A percentile compares a stretch with the other conserved stretches of the same genome.
Evolutionary conservation across 768 basidiomycete genomes (phyloP).

Genomic region (Leucocoprinus leucothites): DNA sequence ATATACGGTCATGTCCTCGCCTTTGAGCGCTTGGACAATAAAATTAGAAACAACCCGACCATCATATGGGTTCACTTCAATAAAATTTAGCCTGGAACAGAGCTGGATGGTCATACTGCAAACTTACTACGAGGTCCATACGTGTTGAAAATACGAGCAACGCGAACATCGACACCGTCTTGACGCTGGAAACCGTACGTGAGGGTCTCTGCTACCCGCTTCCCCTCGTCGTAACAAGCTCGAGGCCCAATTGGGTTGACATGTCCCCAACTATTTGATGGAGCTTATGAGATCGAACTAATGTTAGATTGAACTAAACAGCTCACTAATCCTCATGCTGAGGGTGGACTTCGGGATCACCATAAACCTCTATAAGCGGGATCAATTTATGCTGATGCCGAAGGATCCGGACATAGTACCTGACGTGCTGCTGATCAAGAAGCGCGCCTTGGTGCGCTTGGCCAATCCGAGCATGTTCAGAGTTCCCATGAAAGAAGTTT

Average conservation of each 20-base stretch:
- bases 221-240: conserved; percentile 99
- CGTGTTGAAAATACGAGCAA: conserved; percentile 98
- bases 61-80: conserved; percentile 88
- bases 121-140: conserved; percentile 81
- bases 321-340: conserved; percentile 93
- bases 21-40: conserved; percentile 94
- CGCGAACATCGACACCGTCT: conserved; percentile 93
- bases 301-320: background rate
- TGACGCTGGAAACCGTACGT: conserved; percentile 96
- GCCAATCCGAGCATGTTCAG: conserved; percentile 98
- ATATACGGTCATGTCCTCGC: conserved; percentile 96
- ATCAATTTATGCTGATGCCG: conserved; percentile 12
- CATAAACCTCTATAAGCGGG: conserved; percentile 78
- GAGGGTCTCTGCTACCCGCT: conserved; percentile 97
- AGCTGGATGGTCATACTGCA: conserved; percentile 15
- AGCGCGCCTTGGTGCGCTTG: conserved; percentile 95
- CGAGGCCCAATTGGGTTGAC: conserved; percentile 98
- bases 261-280: conserved; percentile 78
- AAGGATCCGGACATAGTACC: conserved; percentile 43
- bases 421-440: conserved; percentile 93
- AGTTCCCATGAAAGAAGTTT: conserved; percentile 98
- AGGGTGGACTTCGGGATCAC: conserved; percentile 97
- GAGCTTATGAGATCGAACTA: conserved; percentile 15
- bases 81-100: conserved; percentile 15
- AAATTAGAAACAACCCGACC: conserved; percentile 99